Evolutionary conservation across 2,329 filamentous ascomycete species (phyloP), one percentile per base, ranked within the genome.

Genomic region (Hymenoscyphus repandus): DNA sequence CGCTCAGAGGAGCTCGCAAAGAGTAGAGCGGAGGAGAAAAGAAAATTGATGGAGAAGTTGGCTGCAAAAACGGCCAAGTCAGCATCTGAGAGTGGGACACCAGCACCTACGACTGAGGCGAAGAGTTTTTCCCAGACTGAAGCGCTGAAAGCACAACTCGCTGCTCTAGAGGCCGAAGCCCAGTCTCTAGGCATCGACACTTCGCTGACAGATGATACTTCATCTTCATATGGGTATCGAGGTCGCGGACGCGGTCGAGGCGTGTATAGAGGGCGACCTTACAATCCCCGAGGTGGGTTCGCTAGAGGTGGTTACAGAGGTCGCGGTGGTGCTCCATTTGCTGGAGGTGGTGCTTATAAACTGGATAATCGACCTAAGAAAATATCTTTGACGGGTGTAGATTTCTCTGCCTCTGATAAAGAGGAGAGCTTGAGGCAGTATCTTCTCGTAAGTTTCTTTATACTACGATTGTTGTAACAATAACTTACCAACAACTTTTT

Each of bases 351-450:
- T 5, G 62, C 77, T 31, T 86, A 84, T 58, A 84, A 85, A 15
- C 74, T 93, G 18, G 88, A 93, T 62, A 90, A 91, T 65, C 76
- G 88, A 40, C 84, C 88, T 0, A 86, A 79, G 64, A 83, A 77
- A 54, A 72, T 93, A 9, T 76, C 78, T 5, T 69, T 92, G 20
- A 74, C 75, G 6, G 85, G 82, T 2, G 76, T 81, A 10, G 82
- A 83, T 67, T 82, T 85, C 62, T 81, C 82, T 3, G 74, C 74
- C 12, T 64, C 78, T 1, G 77, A 77, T 30, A 80, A 80, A 61
- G 83, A 90, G 57, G 87, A 90, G 67, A 74, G 76, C 27, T 71
- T 92, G 39, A 75, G 86, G 54, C 83, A 88, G 61, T 85, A 86
- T 66, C 76, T 92, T 18, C 73, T 89, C 56, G 83, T 86, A 71